Evolutionary conservation across 805 yeast genomes (phyloP).

Genomic region (Saccharomycopsis sp.): DNA sequence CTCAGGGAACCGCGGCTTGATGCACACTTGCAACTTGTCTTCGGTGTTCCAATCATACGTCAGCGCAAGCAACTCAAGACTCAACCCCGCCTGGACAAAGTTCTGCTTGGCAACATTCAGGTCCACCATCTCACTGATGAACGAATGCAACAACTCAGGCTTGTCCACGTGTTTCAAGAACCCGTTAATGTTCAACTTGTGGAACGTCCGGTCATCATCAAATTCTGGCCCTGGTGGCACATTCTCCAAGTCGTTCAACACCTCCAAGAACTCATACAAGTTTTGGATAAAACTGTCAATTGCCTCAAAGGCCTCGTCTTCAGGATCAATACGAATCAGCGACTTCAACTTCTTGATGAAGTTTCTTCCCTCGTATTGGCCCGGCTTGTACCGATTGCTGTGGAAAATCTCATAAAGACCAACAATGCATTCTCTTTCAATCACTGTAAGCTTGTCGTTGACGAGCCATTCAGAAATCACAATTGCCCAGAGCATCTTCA

Average conservation of each 20-base stretch:
- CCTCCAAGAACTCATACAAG: conserved; percentile 51
- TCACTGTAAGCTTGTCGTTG: conserved; percentile 47
- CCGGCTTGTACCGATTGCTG: conserved; percentile 49
- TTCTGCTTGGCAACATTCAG: conserved; percentile 51
- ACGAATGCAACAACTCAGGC: conserved; percentile 74
- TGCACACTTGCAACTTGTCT: conserved; percentile 43
- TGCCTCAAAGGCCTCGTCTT: conserved; percentile 51
- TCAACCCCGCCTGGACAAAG: conserved; percentile 73
- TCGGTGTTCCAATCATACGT: conserved; percentile 69
- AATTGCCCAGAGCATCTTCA: conserved; percentile 60
- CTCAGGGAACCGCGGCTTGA: conserved; percentile 65
- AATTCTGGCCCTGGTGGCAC: conserved; percentile 79
- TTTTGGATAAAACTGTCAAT: conserved; percentile 44
- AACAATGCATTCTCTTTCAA: conserved; percentile 53
- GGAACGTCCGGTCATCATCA: conserved; percentile 80
- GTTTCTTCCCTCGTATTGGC: conserved; percentile 40
- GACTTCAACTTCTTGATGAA: conserved; percentile 43
- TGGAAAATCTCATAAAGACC: conserved; percentile 60
- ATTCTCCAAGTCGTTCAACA: conserved; percentile 54
- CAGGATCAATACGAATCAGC: conserved; percentile 46
- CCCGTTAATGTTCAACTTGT: conserved; percentile 64
- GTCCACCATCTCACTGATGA: conserved; percentile 65
- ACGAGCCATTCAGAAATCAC: conserved; percentile 57
- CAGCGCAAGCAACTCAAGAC: conserved; percentile 67
- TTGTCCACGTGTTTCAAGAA: conserved; percentile 68